Conservation (phyloP, 73 alveolate species). For the Paramecium sexaurelia region DNA sequence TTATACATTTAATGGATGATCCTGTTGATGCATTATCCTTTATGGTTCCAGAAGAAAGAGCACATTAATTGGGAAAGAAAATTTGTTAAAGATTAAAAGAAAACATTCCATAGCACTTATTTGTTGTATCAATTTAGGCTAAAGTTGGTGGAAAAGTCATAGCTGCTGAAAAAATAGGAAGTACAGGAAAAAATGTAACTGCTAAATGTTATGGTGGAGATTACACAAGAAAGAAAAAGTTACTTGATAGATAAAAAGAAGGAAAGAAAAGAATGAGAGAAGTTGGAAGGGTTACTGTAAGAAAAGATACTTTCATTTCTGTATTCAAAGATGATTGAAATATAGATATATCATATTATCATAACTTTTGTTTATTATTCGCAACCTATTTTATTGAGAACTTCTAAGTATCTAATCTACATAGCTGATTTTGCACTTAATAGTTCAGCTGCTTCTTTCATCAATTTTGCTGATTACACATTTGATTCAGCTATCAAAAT, state of each 20-base stretch:
- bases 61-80: conserved; percentile 74
- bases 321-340: conserved; percentile 56
- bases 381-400: background rate
- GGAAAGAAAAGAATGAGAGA: conserved; percentile 83
- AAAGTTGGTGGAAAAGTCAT: conserved; percentile 89
- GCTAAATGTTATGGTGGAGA: conserved; percentile 96
- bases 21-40: conserved; percentile 90
- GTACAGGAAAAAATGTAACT: conserved; percentile 69
- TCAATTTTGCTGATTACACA: conserved; percentile 38
- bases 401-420: background rate
- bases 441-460: conserved; percentile 37
- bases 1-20: conserved; percentile 81
- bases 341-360: background rate
- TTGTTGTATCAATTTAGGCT: conserved; percentile 85
- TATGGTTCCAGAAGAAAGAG: conserved; percentile 79
- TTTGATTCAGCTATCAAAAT: conserved; percentile 23
- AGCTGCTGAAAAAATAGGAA: conserved; percentile 80
- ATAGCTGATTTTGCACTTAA: background rate
- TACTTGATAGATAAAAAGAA: conserved; percentile 84
- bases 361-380: background rate
- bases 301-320: conserved; percentile 62
- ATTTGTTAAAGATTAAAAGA: conserved; percentile 75
- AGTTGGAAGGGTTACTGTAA: conserved; percentile 77
- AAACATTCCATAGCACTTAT: conserved; percentile 78
- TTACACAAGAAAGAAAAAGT: conserved; percentile 84